phyloP scores from a whole-genome alignment of 2,329 filamentous ascomycete species.

The Aspergillus calidoustus region DNA sequence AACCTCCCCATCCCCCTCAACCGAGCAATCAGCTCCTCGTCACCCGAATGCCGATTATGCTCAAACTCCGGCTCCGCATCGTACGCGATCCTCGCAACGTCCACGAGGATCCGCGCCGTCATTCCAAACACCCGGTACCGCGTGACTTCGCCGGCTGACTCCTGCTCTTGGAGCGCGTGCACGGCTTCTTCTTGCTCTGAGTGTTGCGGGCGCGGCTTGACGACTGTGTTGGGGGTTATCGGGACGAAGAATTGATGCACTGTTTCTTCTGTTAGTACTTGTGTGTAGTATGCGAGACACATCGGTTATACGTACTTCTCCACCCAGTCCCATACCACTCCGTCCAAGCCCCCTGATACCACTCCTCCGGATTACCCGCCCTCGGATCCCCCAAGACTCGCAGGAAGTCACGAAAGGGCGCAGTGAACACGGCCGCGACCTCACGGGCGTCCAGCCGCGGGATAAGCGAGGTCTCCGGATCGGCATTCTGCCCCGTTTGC shows the following conservation, averaged over 20 bases:
- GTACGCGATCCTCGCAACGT: conserved; percentile 84
- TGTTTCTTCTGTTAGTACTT: conserved; percentile 27
- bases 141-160: conserved; percentile 50
- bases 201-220: conserved; percentile 56
- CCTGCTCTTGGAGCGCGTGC: conserved; percentile 52
- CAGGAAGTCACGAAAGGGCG: conserved; percentile 84
- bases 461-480: conserved; percentile 72
- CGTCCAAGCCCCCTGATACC: conserved; percentile 86
- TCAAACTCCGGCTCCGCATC: conserved; percentile 83
- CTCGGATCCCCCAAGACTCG: conserved; percentile 60
- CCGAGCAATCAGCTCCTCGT: conserved; percentile 67
- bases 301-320: conserved; percentile 53
- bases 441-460: conserved; percentile 85
- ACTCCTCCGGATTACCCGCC: conserved; percentile 58
- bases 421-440: conserved; percentile 92
- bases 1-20: conserved; percentile 62
- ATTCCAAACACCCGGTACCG: conserved; percentile 92
- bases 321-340: conserved; percentile 78
- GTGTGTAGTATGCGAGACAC: background rate
- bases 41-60: conserved; percentile 66
- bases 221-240: conserved; percentile 70
- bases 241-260: conserved; percentile 94
- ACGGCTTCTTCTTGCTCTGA: conserved; percentile 49
- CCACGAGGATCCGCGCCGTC: conserved; percentile 88
- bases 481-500: conserved; percentile 46